Conservation (phyloP, 2,329 filamentous ascomycete species). For the Colletotrichum kahawae region DNA sequence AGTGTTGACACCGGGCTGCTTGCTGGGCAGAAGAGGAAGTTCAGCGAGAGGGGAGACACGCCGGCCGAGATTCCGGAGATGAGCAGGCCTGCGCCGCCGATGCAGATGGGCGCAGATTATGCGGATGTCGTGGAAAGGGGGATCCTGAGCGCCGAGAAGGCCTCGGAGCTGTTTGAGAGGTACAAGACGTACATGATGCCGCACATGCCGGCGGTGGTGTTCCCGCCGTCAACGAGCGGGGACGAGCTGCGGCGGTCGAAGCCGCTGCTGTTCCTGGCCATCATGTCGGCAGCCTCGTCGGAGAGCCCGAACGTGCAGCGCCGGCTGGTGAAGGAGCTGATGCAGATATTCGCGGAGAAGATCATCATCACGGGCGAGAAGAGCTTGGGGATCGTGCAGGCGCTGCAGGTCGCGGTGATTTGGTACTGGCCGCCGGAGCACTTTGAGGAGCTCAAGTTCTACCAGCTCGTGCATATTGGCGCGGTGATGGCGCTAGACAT, state of each 20-base stretch:
- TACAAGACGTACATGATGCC: conserved; percentile 65
- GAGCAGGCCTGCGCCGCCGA: conserved; percentile 8
- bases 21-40: conserved; percentile 35
- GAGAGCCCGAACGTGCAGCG: conserved; percentile 63
- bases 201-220: conserved; percentile 68
- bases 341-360: conserved; percentile 75
- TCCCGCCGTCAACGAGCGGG: conserved; percentile 57
- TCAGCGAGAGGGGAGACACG: conserved; percentile 25
- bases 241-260: conserved; percentile 61
- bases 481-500: conserved; percentile 85
- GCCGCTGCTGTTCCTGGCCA: conserved; percentile 72
- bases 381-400: conserved; percentile 82
- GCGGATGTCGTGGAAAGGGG: conserved; percentile 64
- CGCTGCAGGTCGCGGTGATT: conserved; percentile 74
- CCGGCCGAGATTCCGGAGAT: not conserved
- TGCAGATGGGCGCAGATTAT: conserved; percentile 27
- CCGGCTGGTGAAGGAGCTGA: conserved; percentile 70
- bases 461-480: conserved; percentile 82
- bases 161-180: conserved; percentile 58
- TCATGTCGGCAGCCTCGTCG: conserved; percentile 70
- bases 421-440: conserved; percentile 88
- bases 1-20: not conserved
- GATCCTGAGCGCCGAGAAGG: conserved; percentile 60
- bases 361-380: conserved; percentile 80
- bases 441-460: conserved; percentile 88